Evolutionary conservation across 1,284 basidiomycete species (phyloP), one percentile per base, ranked within the genome.

Genomic region (Sanghuangporus sanghuang): DNA sequence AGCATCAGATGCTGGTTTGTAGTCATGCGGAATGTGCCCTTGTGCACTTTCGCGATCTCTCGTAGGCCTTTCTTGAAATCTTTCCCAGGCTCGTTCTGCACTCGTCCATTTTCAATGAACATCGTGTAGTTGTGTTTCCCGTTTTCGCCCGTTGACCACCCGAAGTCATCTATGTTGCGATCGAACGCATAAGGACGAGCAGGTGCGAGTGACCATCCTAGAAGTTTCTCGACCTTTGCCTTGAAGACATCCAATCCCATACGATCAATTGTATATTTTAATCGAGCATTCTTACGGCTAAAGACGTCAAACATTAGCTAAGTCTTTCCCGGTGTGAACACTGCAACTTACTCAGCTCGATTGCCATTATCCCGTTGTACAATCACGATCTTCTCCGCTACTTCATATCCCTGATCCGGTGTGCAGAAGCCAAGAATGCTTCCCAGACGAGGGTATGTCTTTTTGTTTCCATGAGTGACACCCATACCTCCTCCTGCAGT

Each of bases 401-500:
- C 90, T 64, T 88, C 81, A 71, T 85, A 84, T 58, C 92, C 95
- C 74, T 99, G 90, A 67, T 96, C 94, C 14, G 87, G 81, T 1
- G 89, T 92, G 71, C 95, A 94, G 81, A 98, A 99, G 61, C 96
- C 97, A 68, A 99, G 85, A 35, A 98, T 79, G 71, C 89, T 89
- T 57, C 87, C 95, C 49, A 91, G 77, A 66, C 97, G 89, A 53
- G 97, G 97, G 76, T 99, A 99, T 0, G 96, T 99, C 81, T 96
- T 96, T 82, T 98, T 99, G 84, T 95, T 97, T 59, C 93, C 95
- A 74, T 99, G 96, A 0, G 96, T 98, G 54, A 99, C 96, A 77
- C 96, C 96, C 96, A 99, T 99, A 64, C 96, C 97, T 72, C 96
- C 96, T 70, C 96, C 95, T 53, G 92, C 81, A 40, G 89, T 80